These are phyloP conservation scores for Schizosaccharomyces lindneri DNA, from an alignment of 805 yeast genomes.

Conservation along the genomic window DNA sequence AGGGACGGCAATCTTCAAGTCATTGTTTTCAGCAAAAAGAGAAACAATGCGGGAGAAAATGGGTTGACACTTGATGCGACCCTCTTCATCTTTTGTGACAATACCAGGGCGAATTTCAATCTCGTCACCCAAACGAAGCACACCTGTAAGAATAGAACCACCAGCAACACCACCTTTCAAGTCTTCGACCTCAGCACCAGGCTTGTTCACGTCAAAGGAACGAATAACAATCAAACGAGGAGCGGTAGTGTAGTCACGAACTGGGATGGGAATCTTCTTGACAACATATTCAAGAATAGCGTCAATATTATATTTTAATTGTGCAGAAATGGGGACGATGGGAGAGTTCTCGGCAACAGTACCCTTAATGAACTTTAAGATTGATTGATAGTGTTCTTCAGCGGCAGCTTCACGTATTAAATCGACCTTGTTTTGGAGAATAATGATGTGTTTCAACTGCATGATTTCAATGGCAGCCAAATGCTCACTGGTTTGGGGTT, in stretches of 20 bases:
- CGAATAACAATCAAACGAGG: conserved; percentile 93
- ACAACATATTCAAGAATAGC: conserved; percentile 94
- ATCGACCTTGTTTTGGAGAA: conserved; percentile 93
- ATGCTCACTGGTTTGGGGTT: conserved; percentile 98
- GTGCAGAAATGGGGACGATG: conserved; percentile 95
- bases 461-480: conserved; percentile 97
- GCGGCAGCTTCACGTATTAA: conserved; percentile 95
- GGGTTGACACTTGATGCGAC: conserved; percentile 81
- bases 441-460: conserved; percentile 91
- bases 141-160: conserved; percentile 94
- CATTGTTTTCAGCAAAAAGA: conserved; percentile 90
- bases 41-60: conserved; percentile 85
- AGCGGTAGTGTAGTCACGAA: conserved; percentile 78
- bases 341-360: conserved; percentile 99
- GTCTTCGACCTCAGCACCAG: conserved; percentile 92
- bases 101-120: conserved; percentile 98
- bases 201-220: conserved; percentile 95
- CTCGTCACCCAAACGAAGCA: conserved; percentile 88
- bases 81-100: conserved; percentile 76
- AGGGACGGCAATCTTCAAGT: conserved; percentile 94
- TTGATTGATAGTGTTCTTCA: conserved; percentile 80
- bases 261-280: conserved; percentile 84
- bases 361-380: conserved; percentile 79
- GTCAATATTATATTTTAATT: conserved; percentile 91
- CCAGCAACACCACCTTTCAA: conserved; percentile 99